Base-by-base conservation (phyloP, 495 filamentous ascomycete species). In the Aspergillus mulundensis region DNA sequence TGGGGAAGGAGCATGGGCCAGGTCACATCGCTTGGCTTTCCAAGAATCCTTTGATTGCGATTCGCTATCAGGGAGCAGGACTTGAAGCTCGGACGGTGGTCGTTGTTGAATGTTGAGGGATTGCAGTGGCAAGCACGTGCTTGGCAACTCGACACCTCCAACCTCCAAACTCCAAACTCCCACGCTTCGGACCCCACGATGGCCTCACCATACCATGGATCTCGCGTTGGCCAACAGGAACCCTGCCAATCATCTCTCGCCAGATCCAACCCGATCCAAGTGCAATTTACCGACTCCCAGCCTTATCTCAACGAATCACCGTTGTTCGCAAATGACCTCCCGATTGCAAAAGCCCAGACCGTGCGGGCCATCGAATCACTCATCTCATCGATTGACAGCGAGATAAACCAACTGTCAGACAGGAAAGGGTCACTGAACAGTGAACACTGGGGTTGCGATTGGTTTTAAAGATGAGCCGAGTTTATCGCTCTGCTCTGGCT, bases 401-500 rank as follows among this genome's bases (percentile, higher is more conserved):
- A 21, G 42, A 40, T 53, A 36, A 15, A 14, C 11, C 32, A 15
- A 6, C 32, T 7, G 32, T 36, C 32, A 36, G 6, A 10, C 12
- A 36, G 32, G 8, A 10, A 11, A 15, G 28, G 10, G 28, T 4
- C 5, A 54, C 18, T 39, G 42, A 24, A 16, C 41, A 38, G 1
- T 16, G 15, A 20, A 23, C 19, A 30, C 5, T 16, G 10, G 8
- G 21, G 28, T n/a, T 21, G 34, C 30, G 15, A 39, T 54, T 39
- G 41, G 52, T 23, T 20, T 45, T 4, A 14, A 19, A 16, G 18
- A 36, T 6, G 5, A 36, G 11, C 51, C 25, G 11, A 18, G 28
- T 46, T 47, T 54, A 54, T 54, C 52, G 42, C n/a, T 19, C 19
- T 46, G 19, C 30, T 54, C 52, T 40, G 52, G 52, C 42, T 54